Conservation (phyloP, 2,329 filamentous ascomycete genomes). For the Herpotrichia juniperi region DNA sequence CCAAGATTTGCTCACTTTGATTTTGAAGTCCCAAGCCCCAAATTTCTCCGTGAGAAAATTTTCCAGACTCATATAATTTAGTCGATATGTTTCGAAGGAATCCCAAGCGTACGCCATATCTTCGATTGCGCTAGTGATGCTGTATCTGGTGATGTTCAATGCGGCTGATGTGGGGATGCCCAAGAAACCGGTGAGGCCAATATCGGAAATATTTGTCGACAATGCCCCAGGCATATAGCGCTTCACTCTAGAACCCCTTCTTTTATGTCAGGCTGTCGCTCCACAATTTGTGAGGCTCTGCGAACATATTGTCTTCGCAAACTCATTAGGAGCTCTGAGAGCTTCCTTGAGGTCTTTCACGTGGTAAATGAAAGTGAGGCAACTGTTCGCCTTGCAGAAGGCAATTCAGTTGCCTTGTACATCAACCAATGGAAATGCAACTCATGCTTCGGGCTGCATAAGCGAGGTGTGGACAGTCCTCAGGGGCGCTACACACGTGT, state of each 20-base stretch:
- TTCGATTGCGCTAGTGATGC: not conserved
- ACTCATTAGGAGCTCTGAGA: too few species aligned
- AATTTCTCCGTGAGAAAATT: constrained; percentile 12
- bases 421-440: not conserved
- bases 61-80: constrained; percentile 6
- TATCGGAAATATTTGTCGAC: not conserved
- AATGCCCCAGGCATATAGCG: not conserved
- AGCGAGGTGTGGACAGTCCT: not conserved
- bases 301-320: not conserved
- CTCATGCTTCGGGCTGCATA: not conserved
- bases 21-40: constrained; percentile 15
- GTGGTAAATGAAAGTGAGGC: not conserved
- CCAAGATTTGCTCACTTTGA: constrained; percentile 9
- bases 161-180: not conserved
- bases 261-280: not conserved
- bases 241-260: too few species aligned
- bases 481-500: not conserved
- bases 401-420: not conserved
- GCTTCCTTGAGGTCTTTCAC: not conserved
- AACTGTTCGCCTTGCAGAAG: constrained; percentile 1
- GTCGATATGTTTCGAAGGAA: constrained; percentile 2
- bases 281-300: not conserved
- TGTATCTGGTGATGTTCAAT: not conserved
- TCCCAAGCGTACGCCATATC: constrained; percentile 1
- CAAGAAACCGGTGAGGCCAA: constrained; percentile 1